phyloP scores from a whole-genome alignment of 805 yeast genomes.

The Pichia eremophila region DNA sequence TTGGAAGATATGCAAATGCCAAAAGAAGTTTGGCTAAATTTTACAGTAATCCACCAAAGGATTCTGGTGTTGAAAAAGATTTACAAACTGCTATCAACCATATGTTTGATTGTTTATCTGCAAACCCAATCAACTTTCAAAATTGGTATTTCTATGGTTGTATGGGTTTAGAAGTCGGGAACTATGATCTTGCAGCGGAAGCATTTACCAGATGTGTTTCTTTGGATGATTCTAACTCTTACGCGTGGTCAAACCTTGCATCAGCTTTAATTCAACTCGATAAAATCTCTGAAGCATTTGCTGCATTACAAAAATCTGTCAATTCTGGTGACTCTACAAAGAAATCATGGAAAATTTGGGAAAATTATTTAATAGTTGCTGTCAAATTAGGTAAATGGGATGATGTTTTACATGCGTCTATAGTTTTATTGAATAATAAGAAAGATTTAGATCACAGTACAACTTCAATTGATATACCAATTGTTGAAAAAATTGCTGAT shows the following conservation, averaged over 20 bases:
- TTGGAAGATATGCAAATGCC: slow-evolving; percentile 76
- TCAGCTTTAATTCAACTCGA: slow-evolving; percentile 60
- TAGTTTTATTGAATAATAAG: slow-evolving; percentile 48
- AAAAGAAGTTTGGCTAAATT: slow-evolving; percentile 73
- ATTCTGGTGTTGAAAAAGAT: slow-evolving; percentile 43
- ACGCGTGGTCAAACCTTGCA: slow-evolving; percentile 88
- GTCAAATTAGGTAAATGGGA: slow-evolving; percentile 79
- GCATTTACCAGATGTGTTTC: slow-evolving; percentile 89
- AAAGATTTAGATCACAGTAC: slow-evolving; percentile 47
- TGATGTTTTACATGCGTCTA: slow-evolving; percentile 73
- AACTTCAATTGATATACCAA: slow-evolving; percentile 60
- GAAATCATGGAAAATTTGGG: slow-evolving; percentile 85
- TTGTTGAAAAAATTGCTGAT: slow-evolving; percentile 65
- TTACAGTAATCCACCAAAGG: slow-evolving; percentile 55
- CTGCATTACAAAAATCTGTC: slow-evolving; percentile 75
- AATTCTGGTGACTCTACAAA: slow-evolving; percentile 54
- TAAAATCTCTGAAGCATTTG: slow-evolving; percentile 69
- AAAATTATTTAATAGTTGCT: slow-evolving; percentile 76
- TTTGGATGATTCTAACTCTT: slow-evolving; percentile 68
- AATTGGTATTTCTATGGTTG: slow-evolving; percentile 94
- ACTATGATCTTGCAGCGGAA: slow-evolving; percentile 73
- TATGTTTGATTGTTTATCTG: slow-evolving; percentile 62
- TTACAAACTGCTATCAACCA: slow-evolving; percentile 49
- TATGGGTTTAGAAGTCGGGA: slow-evolving; percentile 64
- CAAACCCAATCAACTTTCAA: slow-evolving; percentile 64